These are phyloP conservation scores for Ajuga reptans DNA, from an alignment of 305 asterid genomes.

Conservation along the genomic window DNA sequence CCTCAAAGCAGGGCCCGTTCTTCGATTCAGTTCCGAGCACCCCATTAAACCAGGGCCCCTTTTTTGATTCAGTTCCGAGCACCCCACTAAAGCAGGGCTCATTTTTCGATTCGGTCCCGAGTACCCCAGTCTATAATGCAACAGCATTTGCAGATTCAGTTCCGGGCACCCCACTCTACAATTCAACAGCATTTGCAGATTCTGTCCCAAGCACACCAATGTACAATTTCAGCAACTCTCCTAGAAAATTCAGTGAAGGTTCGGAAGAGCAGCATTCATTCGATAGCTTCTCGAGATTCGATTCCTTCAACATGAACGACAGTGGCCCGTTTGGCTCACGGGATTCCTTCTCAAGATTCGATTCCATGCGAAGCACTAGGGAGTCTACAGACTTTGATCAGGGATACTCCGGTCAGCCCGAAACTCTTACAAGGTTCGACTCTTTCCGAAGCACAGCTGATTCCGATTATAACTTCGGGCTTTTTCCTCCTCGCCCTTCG, in stretches of 20 bases:
- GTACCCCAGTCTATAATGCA: slow-evolving; percentile 44
- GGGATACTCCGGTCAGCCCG: slow-evolving; percentile 47
- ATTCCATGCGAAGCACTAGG: slow-evolving; percentile 65
- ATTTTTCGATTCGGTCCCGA: slow-evolving; percentile 71
- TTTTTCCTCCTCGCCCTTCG: slow-evolving; percentile 34
- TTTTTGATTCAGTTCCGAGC: slow-evolving; percentile 23
- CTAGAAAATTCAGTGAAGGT: slow-evolving; percentile 41
- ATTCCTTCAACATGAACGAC: slow-evolving; percentile 70
- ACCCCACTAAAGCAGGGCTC: slow-evolving; percentile 49
- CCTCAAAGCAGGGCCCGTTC: slow-evolving; percentile 47
- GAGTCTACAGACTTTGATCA: slow-evolving; percentile 64
- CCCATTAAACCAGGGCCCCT: slow-evolving; percentile 55
- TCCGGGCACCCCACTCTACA: slow-evolving; percentile 59
- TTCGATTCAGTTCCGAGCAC: slow-evolving; percentile 72
- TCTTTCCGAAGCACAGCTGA: slow-evolving; percentile 91
- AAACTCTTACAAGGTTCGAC: slow-evolving; percentile 61
- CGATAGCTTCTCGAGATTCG: slow-evolving; percentile 79
- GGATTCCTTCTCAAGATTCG: slow-evolving; percentile 44
- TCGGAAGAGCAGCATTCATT: slow-evolving; percentile 51
- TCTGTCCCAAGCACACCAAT: slow-evolving; percentile 85
- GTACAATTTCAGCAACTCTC: slow-evolving; percentile 54
- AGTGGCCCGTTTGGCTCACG: slow-evolving; percentile 59
- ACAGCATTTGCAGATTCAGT: slow-evolving; percentile 58
- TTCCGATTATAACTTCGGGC: slow-evolving; percentile 71
- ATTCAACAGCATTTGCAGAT: slow-evolving; percentile 39